Evolutionary conservation across 148 eudicot species (phyloP), one percentile per base, ranked within the genome.

Genomic region (Tetragonia tetragonoides): DNA sequence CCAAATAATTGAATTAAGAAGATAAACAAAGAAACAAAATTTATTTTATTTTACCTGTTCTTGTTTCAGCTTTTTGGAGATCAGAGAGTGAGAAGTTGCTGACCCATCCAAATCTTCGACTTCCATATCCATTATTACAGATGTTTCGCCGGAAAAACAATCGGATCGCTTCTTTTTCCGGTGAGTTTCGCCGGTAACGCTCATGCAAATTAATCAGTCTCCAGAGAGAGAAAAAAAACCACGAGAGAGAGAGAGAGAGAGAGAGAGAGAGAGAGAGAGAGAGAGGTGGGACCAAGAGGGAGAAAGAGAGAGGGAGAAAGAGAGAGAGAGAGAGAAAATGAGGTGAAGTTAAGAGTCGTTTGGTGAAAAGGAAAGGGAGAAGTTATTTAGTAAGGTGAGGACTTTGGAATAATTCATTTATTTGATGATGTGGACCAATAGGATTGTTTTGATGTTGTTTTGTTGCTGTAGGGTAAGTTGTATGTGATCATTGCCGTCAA

Each of bases 11-110:
- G 53, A 79, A 53, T 12, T n/a, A 61, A 0, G 46, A 57, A 73
- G 24, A 63, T 67, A 66, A 1, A 6, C 24, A 49, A 56, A 40
- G 4, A 57, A 3, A 42, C 16, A 9, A 34, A 76, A 69, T 51
- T 53, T 49, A 7, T 6, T 14, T 9, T 49, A 2, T 49, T 7
- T 12, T 66, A 83, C 88, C 84, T 83, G 69, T 23, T 73, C 72
- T 70, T 61, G 86, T 67, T 83, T 86, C 54, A 60, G 81, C 62
- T 83, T 84, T 68, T 86, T 76, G 23, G 86, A 23, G 81, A 82
- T 77, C 81, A 77, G 47, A 38, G 81, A 62, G 39, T 67, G 39
- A 34, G 81, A 62, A 70, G 81, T 39, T 47, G 65, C 37, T 21
- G 70, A 12, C 42, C 40, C 34, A 10, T 74, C 71, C 28, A 66